These are phyloP conservation scores for Berkeleyomyces basicola DNA, from an alignment of 2,329 filamentous ascomycete species.

Conservation along the genomic window DNA sequence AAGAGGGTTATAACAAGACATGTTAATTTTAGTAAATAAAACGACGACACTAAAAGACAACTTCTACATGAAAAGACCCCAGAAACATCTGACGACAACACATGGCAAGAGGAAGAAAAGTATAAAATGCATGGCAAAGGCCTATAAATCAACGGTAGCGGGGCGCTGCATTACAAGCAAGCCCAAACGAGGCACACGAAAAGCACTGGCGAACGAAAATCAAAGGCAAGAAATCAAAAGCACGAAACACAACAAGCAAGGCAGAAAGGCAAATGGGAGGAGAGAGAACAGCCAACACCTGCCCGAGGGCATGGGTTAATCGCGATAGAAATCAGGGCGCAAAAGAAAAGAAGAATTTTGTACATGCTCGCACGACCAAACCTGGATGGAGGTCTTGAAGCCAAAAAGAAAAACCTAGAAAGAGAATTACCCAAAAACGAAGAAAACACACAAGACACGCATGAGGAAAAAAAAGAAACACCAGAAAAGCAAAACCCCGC, in stretches of 20 bases:
- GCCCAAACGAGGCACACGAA: too few species aligned
- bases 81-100: neutral
- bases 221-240: neutral
- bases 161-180: too few species aligned
- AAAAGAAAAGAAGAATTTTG: neutral
- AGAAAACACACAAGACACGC: slow-evolving; percentile 9
- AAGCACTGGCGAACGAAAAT: neutral
- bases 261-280: neutral
- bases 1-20: neutral
- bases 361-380: neutral
- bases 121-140: neutral
- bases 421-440: slow-evolving; percentile 3
- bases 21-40: neutral
- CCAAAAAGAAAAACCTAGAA: neutral
- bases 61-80: neutral
- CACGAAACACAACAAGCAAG: neutral
- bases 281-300: neutral
- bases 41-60: neutral
- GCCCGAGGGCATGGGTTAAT: too few species aligned
- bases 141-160: neutral
- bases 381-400: neutral
- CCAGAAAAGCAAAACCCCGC: slow-evolving; percentile 21
- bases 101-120: neutral
- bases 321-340: neutral
- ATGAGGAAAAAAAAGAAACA: neutral